These are phyloP conservation scores for Toxicodendron radicans DNA, from an alignment of 345 rosid genomes.

Conservation along the genomic window DNA sequence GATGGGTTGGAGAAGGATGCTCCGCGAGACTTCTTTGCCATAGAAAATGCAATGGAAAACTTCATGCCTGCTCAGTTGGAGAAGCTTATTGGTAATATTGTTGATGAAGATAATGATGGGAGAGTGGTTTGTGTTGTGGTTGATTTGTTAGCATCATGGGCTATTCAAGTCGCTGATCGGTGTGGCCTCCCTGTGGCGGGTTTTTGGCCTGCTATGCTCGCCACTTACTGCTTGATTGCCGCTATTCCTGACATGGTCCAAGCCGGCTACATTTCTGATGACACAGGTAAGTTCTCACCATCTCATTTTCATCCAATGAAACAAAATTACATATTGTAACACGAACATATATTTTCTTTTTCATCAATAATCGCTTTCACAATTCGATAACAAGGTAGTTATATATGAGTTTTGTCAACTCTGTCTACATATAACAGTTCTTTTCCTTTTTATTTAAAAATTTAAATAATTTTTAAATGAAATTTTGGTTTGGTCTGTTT, in stretches of 20 bases:
- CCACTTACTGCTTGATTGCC: slow-evolving; percentile 54
- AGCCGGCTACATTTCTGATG: slow-evolving; percentile 48
- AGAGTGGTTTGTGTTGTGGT: slow-evolving; percentile 55
- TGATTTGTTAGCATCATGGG: slow-evolving; percentile 73
- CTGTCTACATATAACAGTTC: too few relatives aligned
- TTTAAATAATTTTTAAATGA: too few relatives aligned
- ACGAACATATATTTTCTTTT: too few relatives aligned
- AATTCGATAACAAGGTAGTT: too few relatives aligned
- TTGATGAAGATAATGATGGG: slow-evolving; percentile 31
- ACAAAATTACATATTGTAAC: too few relatives aligned
- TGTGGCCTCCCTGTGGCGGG: slow-evolving; percentile 62
- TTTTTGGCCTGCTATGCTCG: slow-evolving; percentile 75
- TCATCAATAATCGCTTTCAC: too few relatives aligned
- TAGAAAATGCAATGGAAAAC: slow-evolving; percentile 63
- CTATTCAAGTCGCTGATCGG: slow-evolving; percentile 52
- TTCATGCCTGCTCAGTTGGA: slow-evolving; percentile 62
- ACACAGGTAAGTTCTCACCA: slow-evolving; percentile 38
- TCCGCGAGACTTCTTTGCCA: slow-evolving; percentile 57
- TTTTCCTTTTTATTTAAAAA: too few relatives aligned
- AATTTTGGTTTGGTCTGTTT: too few relatives aligned
- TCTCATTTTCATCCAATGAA: neutral
- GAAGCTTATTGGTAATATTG: slow-evolving; percentile 28
- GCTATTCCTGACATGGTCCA: slow-evolving; percentile 63
- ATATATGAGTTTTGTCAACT: too few relatives aligned
- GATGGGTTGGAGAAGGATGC: slow-evolving; percentile 39